These are phyloP conservation scores for Parietichytrium sp. DNA, from an alignment of 108 stramenopile species.

Conservation along the genomic window DNA sequence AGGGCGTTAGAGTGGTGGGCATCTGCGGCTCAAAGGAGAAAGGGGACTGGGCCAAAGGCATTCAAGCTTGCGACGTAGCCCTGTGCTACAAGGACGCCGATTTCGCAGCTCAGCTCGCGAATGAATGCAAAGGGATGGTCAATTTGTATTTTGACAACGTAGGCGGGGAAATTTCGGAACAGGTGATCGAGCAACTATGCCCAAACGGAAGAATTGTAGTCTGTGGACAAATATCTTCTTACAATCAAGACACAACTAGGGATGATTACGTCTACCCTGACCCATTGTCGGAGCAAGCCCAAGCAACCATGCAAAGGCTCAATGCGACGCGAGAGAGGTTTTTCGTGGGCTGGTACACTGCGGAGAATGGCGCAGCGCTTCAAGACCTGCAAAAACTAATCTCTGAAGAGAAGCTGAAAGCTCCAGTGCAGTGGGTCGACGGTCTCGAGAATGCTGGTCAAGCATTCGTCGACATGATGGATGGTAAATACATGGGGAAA, in stretches of 20 bases:
- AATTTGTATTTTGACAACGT: conserved; percentile 36
- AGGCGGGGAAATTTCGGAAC: background rate
- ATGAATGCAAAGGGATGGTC: background rate
- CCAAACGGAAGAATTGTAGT: background rate
- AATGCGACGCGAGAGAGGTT: conserved; percentile 12
- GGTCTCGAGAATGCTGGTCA: background rate
- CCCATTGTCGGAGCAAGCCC: background rate
- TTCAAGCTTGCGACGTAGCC: background rate
- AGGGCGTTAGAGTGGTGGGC: background rate
- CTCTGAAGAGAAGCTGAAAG: background rate
- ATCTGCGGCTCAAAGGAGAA: conserved; percentile 16
- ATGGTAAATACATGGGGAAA: background rate
- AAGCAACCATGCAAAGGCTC: background rate
- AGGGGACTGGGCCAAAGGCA: background rate
- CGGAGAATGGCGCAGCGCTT: background rate
- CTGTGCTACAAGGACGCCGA: background rate
- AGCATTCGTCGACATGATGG: conserved; percentile 26
- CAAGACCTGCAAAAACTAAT: background rate
- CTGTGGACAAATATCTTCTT: conserved; percentile 2
- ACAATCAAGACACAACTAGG: conserved; percentile 29
- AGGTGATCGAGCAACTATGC: conserved; percentile 30
- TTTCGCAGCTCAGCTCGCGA: background rate
- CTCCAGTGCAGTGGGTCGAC: background rate
- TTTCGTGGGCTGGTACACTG: conserved; percentile 32
- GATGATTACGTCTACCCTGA: conserved; percentile 33